Percentiles rank a stretch among this genome's conserved stretches.
Conservation (phyloP, 192 early-diverging fungal species). For the Endogone sp. region DNA sequence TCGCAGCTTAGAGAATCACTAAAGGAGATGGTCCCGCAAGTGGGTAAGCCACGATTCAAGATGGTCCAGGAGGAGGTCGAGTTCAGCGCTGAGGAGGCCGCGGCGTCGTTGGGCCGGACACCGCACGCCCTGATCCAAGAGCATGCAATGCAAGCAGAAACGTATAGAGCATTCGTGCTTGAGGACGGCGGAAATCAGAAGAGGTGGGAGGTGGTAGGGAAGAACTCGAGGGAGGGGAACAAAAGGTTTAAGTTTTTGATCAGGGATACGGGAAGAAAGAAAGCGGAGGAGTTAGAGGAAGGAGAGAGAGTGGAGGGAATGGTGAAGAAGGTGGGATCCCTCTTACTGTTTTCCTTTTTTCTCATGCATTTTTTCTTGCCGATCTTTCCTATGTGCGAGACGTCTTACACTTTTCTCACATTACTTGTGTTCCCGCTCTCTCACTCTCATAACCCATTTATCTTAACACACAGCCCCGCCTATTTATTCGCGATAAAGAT, state of each 20-base stretch:
- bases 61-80: conserved; percentile 74
- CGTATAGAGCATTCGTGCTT: neutral
- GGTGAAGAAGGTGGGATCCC: too few species aligned
- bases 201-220: neutral
- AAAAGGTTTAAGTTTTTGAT: neutral
- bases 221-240: neutral
- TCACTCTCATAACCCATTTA: neutral
- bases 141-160: neutral
- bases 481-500: neutral
- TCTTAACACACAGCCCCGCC: neutral
- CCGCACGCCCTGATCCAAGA: neutral
- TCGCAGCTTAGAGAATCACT: conserved; percentile 46
- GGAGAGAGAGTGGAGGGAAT: neutral
- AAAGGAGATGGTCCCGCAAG: conserved; percentile 47
- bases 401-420: neutral
- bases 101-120: neutral
- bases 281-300: neutral
- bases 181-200: neutral
- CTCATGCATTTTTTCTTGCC: neutral
- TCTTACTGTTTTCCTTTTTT: too few species aligned
- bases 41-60: conserved; percentile 73
- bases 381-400: neutral
- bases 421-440: neutral
- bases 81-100: conserved; percentile 53
- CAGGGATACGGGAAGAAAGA: neutral